These are phyloP conservation scores for Candida chauliodis DNA, from an alignment of 805 yeast species.

Conservation along the genomic window DNA sequence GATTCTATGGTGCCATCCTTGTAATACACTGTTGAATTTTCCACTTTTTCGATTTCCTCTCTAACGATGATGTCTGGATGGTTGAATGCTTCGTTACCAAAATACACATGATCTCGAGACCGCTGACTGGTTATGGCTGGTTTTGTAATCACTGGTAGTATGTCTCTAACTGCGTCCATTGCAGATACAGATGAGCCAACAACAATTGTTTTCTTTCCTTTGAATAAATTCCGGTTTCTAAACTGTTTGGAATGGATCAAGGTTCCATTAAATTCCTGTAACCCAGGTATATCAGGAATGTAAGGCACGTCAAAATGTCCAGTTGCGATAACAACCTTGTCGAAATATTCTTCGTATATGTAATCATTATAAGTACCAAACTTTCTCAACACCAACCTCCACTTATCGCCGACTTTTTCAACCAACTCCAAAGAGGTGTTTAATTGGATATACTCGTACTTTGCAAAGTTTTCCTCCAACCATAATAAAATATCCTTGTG, in stretches of 20 bases:
- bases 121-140: conserved; percentile 13
- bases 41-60: conserved; percentile 11
- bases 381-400: conserved; percentile 20
- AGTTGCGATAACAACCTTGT: conserved; percentile 41
- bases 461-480: conserved; percentile 7
- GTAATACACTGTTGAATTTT: conserved; percentile 19
- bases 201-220: conserved; percentile 31
- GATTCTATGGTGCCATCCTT: conserved; percentile 22
- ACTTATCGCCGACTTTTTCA: conserved; percentile 15
- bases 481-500: conserved; percentile 15
- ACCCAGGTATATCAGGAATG: conserved; percentile 42
- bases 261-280: conserved; percentile 29
- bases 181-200: conserved; percentile 65
- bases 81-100: conserved; percentile 12
- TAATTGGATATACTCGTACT: conserved; percentile 16
- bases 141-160: conserved; percentile 15
- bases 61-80: conserved; percentile 6
- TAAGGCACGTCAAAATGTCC: conserved; percentile 49
- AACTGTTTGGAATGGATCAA: conserved; percentile 46
- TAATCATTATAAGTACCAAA: conserved; percentile 21
- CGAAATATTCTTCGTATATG: conserved; percentile 30
- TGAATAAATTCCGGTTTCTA: conserved; percentile 27
- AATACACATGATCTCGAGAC: conserved; percentile 12
- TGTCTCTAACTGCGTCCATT: conserved; percentile 43
- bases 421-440: conserved; percentile 27